phyloP scores from a whole-genome alignment of 495 filamentous ascomycete species.

The Astrothelium macrocarpum region DNA sequence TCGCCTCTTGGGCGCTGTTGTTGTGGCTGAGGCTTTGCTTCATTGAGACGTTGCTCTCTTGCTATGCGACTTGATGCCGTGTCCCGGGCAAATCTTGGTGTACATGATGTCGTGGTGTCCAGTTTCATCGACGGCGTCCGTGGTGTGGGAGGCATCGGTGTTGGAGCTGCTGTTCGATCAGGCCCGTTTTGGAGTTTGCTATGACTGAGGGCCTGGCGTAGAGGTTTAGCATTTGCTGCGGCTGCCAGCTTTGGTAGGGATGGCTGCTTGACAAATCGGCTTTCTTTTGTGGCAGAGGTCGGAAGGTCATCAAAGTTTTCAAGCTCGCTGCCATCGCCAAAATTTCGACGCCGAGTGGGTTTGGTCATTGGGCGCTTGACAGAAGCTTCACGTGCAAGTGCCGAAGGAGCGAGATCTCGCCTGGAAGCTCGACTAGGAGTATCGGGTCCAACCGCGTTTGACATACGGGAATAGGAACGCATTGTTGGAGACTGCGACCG shows the following conservation, averaged over 20 bases:
- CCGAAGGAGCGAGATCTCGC: constrained; percentile 31
- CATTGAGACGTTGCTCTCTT: constrained; percentile 59
- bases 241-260: constrained; percentile 33
- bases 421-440: constrained; percentile 29
- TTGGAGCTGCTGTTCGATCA: constrained; percentile 23
- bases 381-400: constrained; percentile 46
- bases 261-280: constrained; percentile 72
- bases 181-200: constrained; percentile 11
- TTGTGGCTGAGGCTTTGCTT: constrained; percentile 5
- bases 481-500: constrained; percentile 44
- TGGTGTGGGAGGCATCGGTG: constrained; percentile 42
- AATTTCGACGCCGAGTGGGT: constrained; percentile 60
- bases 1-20: constrained; percentile 27
- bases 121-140: neutral
- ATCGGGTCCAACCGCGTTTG: constrained; percentile 39
- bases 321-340: constrained; percentile 85
- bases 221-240: neutral
- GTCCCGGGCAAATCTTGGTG: constrained; percentile 84
- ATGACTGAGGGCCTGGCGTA: constrained; percentile 6
- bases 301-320: constrained; percentile 93
- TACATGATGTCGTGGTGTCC: constrained; percentile 20
- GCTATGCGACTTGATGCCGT: constrained; percentile 85
- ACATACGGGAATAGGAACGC: constrained; percentile 41
- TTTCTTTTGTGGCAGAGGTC: constrained; percentile 73
- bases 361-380: constrained; percentile 60